Evolutionary conservation across 257 asterid species (phyloP).

Genomic region (Solanum piurae): DNA sequence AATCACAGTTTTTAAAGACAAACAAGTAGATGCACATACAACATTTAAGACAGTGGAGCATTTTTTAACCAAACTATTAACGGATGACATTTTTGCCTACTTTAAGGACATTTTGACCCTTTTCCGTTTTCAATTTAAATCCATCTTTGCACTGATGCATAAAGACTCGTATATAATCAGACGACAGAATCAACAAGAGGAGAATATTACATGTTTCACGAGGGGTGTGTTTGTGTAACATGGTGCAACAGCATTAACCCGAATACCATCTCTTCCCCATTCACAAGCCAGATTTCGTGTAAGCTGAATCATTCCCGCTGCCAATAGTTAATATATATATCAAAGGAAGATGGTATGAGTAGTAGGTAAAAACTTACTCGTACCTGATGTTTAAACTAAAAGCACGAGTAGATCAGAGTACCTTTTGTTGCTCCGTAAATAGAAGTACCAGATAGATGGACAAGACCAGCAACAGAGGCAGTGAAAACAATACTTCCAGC

Average conservation of each 20-base stretch:
- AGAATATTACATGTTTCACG: constrained; percentile 47
- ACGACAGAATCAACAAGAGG: background rate
- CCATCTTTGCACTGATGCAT: background rate
- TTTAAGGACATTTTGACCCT: too few relatives aligned
- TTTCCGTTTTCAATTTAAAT: too few relatives aligned
- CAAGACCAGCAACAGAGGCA: constrained; percentile 76
- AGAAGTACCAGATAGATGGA: constrained; percentile 62
- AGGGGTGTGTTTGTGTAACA: constrained; percentile 82
- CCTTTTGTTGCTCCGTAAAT: constrained; percentile 91
- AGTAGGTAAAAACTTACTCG: background rate
- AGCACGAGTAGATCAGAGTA: background rate
- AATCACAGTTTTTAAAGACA: background rate
- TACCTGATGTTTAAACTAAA: background rate
- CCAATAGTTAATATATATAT: background rate
- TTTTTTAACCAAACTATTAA: background rate
- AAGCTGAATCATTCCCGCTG: constrained; percentile 91
- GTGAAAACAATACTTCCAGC: constrained; percentile 59
- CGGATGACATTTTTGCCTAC: background rate
- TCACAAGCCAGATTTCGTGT: constrained; percentile 84
- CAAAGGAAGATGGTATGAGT: background rate
- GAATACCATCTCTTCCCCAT: constrained; percentile 85
- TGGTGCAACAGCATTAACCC: constrained; percentile 89
- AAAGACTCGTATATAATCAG: background rate
- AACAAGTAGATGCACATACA: background rate
- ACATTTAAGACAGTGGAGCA: background rate